Evolutionary conservation across 2,329 filamentous ascomycete species (phyloP).

Genomic region (Fusarium poae): DNA sequence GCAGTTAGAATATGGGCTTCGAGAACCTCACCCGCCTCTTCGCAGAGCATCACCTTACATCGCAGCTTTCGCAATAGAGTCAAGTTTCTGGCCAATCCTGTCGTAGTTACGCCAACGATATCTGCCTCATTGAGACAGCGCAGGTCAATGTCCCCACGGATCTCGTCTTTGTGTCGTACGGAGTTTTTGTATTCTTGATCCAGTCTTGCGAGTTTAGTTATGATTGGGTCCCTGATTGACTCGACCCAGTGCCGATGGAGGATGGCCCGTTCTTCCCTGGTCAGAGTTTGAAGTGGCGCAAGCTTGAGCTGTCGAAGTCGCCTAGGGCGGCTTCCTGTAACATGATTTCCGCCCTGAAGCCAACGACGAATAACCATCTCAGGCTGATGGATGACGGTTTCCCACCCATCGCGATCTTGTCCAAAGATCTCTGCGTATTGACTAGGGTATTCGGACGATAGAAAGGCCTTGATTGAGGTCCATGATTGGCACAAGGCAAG

Average conservation of each 20-base stretch:
- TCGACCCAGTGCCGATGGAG: conserved; percentile 2
- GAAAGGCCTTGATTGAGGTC: background rate
- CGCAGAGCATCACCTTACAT: conserved; percentile 71
- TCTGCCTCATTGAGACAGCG: background rate
- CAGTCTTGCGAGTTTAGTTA: background rate
- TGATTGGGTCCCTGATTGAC: conserved; percentile 2
- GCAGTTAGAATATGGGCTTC: conserved; percentile 73
- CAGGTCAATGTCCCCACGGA: conserved; percentile 1
- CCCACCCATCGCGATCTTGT: background rate
- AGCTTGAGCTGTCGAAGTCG: background rate
- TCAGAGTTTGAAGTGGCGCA: background rate
- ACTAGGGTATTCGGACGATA: background rate
- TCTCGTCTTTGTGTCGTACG: background rate
- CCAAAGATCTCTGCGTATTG: conserved; percentile 5
- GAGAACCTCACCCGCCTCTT: conserved; percentile 77
- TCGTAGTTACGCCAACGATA: conserved; percentile 4
- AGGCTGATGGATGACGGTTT: conserved; percentile 6
- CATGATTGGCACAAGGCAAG: background rate
- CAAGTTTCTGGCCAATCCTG: conserved; percentile 59
- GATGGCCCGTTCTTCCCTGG: background rate
- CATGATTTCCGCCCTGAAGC: background rate
- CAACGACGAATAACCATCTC: conserved; percentile 4
- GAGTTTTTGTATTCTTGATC: background rate
- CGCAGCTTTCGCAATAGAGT: conserved; percentile 62
- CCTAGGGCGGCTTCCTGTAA: background rate